Percentiles rank a stretch among this genome's conserved stretches.
phyloP scores from a whole-genome alignment of 163 green algal genomes.

The Scenedesmus sp. region DNA sequence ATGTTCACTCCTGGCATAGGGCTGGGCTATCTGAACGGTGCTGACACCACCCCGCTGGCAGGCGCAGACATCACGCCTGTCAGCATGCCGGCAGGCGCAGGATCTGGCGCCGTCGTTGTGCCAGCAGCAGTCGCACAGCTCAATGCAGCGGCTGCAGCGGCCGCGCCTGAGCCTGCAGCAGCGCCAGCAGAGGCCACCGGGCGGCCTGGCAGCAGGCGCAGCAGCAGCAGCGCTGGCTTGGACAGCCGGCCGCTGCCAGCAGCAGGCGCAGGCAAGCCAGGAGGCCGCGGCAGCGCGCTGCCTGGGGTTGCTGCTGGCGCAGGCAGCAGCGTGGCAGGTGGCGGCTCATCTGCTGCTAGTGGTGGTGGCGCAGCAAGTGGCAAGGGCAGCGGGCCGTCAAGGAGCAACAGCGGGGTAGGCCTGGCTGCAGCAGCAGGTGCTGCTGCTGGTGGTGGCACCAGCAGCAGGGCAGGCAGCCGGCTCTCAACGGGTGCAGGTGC shows the following conservation, averaged over 20 bases:
- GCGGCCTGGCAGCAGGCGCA: background rate
- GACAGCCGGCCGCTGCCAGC: background rate
- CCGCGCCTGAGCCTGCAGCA: background rate
- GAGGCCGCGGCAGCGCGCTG: background rate
- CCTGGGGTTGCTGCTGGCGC: background rate
- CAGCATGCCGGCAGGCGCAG: conserved; percentile 4
- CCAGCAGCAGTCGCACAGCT: background rate
- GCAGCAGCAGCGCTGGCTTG: background rate
- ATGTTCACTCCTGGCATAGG: conserved; percentile 51
- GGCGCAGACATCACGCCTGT: conserved; percentile 7
- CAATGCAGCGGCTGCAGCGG: background rate
- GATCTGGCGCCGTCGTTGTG: background rate
- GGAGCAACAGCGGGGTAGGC: background rate
- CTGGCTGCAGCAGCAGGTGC: background rate
- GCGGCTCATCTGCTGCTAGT: background rate
- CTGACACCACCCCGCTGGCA: background rate
- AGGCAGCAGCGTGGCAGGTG: background rate
- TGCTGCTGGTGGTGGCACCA: conserved; percentile 1
- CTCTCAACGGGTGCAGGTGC: background rate
- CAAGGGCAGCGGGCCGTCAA: background rate
- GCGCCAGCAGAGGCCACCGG: background rate
- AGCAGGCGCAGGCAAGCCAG: background rate
- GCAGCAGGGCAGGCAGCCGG: background rate
- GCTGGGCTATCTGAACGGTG: background rate
- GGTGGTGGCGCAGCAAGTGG: background rate